Evolutionary conservation across 1,284 basidiomycete genomes (phyloP).

Genomic region (Fomitopsis palustris): DNA sequence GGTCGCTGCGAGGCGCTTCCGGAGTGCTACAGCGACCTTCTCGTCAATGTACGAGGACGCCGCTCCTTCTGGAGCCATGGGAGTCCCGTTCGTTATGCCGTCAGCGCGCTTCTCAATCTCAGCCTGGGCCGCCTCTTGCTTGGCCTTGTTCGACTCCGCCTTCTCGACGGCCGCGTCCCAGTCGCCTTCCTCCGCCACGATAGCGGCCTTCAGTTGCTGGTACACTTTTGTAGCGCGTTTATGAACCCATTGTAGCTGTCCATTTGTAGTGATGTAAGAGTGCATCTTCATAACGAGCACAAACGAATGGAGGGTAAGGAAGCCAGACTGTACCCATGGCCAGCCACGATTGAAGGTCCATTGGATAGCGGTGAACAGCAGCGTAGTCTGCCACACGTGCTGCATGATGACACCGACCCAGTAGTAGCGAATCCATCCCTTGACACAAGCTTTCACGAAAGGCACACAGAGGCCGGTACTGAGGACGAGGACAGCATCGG

Average conservation of each 20-base stretch:
- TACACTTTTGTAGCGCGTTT: slow-evolving; percentile 43
- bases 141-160: slow-evolving; percentile 33
- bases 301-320: slow-evolving; percentile 88
- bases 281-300: slow-evolving; percentile 97
- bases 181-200: slow-evolving; percentile 55
- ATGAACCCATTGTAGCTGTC: slow-evolving; percentile 67
- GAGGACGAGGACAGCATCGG: slow-evolving; percentile 79
- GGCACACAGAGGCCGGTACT: slow-evolving; percentile 80
- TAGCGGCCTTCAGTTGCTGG: slow-evolving; percentile 42
- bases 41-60: slow-evolving; percentile 51
- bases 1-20: slow-evolving; percentile 41
- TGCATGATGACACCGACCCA: slow-evolving; percentile 75
- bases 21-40: slow-evolving; percentile 46
- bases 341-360: slow-evolving; percentile 89
- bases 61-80: slow-evolving; percentile 38
- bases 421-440: slow-evolving; percentile 78
- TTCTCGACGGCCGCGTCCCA: slow-evolving; percentile 55
- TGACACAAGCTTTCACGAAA: slow-evolving; percentile 74
- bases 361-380: slow-evolving; percentile 68
- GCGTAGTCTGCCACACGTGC: slow-evolving; percentile 70
- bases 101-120: slow-evolving; percentile 11
- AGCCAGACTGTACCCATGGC: slow-evolving; percentile 99
- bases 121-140: slow-evolving; percentile 1
- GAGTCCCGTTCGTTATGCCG: slow-evolving; percentile 26
- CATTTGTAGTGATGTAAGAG: slow-evolving; percentile 90